Evolutionary conservation across 192 early-diverging fungal genomes (phyloP).

Genomic region (Coemansia sp.): DNA sequence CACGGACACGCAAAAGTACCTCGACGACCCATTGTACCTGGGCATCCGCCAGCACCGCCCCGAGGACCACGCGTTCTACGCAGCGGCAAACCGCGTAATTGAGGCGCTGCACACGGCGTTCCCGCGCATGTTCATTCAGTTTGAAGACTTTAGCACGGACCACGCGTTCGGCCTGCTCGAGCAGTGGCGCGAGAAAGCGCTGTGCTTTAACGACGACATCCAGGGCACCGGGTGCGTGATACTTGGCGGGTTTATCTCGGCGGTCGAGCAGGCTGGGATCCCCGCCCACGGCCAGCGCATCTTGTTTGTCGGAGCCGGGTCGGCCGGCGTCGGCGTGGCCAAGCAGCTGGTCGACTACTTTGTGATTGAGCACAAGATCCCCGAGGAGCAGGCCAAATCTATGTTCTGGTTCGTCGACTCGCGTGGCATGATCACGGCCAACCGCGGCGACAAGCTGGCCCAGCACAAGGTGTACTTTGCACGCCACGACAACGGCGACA

Average conservation of each 20-base stretch:
- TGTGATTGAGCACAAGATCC: conserved; percentile 66
- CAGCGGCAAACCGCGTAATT: conserved; percentile 75
- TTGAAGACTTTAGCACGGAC: conserved; percentile 94
- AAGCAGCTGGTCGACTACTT: conserved; percentile 86
- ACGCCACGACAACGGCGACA: conserved; percentile 78
- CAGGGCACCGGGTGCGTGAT: conserved; percentile 80
- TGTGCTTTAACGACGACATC: conserved; percentile 86
- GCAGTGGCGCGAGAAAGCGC: conserved; percentile 69
- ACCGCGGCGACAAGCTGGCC: conserved; percentile 83
- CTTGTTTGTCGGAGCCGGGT: conserved; percentile 93
- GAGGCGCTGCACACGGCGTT: conserved; percentile 65
- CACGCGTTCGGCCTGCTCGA: conserved; percentile 85
- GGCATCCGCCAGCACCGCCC: conserved; percentile 70
- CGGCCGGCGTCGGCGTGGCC: conserved; percentile 93
- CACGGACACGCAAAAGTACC: conserved; percentile 76
- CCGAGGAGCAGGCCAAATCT: conserved; percentile 23
- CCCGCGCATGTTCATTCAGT: conserved; percentile 88
- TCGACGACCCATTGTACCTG: conserved; percentile 85
- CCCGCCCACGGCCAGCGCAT: conserved; percentile 76
- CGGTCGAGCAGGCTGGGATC: conserved; percentile 66
- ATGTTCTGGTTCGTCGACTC: conserved; percentile 85
- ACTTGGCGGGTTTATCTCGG: conserved; percentile 86
- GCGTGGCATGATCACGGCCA: conserved; percentile 85
- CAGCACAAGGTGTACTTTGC: conserved; percentile 86
- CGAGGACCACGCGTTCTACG: conserved; percentile 65